Conservation (phyloP, 345 rosid genomes). For the Rubroshorea leprosula region DNA sequence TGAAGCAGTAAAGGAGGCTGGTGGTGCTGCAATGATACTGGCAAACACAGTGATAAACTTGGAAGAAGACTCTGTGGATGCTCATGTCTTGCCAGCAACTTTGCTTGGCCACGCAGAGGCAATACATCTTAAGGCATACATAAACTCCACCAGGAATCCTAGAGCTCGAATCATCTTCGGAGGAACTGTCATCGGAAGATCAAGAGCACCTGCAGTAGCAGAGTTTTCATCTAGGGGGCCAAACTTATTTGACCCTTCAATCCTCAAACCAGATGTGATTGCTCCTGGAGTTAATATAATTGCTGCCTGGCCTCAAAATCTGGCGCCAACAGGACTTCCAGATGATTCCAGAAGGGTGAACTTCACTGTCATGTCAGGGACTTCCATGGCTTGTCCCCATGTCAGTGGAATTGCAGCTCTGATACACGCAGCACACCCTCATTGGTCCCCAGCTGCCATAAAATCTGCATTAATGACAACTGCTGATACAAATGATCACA, state of each 20-base stretch:
- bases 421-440: slow-evolving; percentile 60
- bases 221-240: slow-evolving; percentile 95
- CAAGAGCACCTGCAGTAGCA: slow-evolving; percentile 77
- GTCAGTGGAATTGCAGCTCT: slow-evolving; percentile 78
- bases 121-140: slow-evolving; percentile 51
- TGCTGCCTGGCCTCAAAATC: slow-evolving; percentile 98
- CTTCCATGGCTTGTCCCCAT: slow-evolving; percentile 98
- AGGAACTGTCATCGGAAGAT: slow-evolving; percentile 61
- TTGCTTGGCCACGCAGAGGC: slow-evolving; percentile 55
- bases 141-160: slow-evolving; percentile 53
- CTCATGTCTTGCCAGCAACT: slow-evolving; percentile 83
- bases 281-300: slow-evolving; percentile 95
- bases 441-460: slow-evolving; percentile 83
- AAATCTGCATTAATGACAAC: slow-evolving; percentile 94
- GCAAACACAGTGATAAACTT: slow-evolving; percentile 70
- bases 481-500: slow-evolving; percentile 58
- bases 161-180: slow-evolving; percentile 63
- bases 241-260: slow-evolving; percentile 57
- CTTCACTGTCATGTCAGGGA: slow-evolving; percentile 91
- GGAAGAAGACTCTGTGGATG: slow-evolving; percentile 81
- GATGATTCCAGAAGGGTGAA: slow-evolving; percentile 82
- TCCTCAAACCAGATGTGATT: slow-evolving; percentile 81
- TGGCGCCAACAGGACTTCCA: slow-evolving; percentile 75
- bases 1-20: slow-evolving; percentile 72
- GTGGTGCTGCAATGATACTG: slow-evolving; percentile 89